Evolutionary conservation across 208 protist species (phyloP), one percentile per base, ranked within the genome.

Genomic region (Leishmania aethiopica): DNA sequence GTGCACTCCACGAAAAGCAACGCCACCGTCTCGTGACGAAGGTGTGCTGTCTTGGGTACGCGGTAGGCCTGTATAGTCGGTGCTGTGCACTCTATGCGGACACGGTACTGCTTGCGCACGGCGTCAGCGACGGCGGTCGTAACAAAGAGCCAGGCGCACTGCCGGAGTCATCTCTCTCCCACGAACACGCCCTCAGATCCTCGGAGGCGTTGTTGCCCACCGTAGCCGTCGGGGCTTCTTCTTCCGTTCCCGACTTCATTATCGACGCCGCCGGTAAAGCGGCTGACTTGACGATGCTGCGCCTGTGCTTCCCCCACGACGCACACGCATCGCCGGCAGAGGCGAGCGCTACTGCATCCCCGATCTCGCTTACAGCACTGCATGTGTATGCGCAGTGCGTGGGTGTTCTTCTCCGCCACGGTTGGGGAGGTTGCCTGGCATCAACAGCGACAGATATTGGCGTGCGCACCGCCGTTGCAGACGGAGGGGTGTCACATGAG

Each of bases 251-350:
- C 5, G 85, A 85, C 67, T 78, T 88, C 22, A 77, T 85, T 35
- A 64, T 88, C 25, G 85, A 83, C 51, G 85, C 85, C 8, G 85
- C 85, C 0, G 85, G 81, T 22, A 70, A 71, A 66, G 49, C 81
- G 45, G 80, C 45, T 32, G 85, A 88, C 47, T 40, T 88, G 59
- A 15, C 60, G 25, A 81, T 81, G 53, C 76, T 88, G 49, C 35
- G 71, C 11, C 74, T 62, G 35, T 88, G 81, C 55, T 57, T 78
- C 25, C 37, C 35, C 57, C 78, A 53, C 32, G 79, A 66, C 53
- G 15, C 22, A 47, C 25, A 75, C 37, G 47, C 51, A 19, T 13
- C 53, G 17, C 49, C 79, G 13, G 35, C 55, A 57, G 17, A 51
- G 35, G 28, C 47, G 28, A 75, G 32, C 45, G 64, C 2, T 35